phyloP scores from a whole-genome alignment of 805 yeast genomes.

The Kregervanrija delftensis region DNA sequence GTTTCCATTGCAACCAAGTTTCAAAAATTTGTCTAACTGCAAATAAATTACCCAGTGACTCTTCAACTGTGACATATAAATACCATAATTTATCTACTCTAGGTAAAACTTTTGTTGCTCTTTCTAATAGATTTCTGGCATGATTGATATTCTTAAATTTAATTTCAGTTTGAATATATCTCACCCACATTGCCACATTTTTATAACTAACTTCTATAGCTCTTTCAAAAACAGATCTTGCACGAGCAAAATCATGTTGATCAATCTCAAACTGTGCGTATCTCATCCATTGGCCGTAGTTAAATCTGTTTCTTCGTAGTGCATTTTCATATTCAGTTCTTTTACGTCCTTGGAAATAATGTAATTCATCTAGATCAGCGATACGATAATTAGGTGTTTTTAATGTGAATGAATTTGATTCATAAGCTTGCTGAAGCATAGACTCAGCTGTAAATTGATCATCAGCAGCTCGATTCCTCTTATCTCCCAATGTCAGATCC shows the following conservation, averaged over 20 bases:
- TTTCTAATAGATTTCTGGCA: conserved; percentile 76
- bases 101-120: conserved; percentile 72
- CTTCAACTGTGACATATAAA: conserved; percentile 76
- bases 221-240: conserved; percentile 82
- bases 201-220: conserved; percentile 58
- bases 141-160: conserved; percentile 70
- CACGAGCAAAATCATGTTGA: conserved; percentile 71
- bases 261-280: conserved; percentile 85
- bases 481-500: background rate
- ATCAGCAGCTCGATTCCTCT: conserved; percentile 35
- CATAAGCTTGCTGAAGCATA: conserved; percentile 56
- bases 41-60: conserved; percentile 55
- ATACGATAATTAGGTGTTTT: conserved; percentile 41
- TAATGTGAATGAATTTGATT: conserved; percentile 35
- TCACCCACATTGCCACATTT: conserved; percentile 78
- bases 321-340: conserved; percentile 82
- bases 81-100: conserved; percentile 83
- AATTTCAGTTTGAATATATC: conserved; percentile 75
- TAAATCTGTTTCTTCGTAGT: conserved; percentile 75
- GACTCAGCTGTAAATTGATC: conserved; percentile 59
- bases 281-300: conserved; percentile 83
- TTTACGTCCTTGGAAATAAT: conserved; percentile 67
- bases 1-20: conserved; percentile 79
- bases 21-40: conserved; percentile 63
- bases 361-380: conserved; percentile 73